Percentiles rank a stretch among this genome's conserved stretches.
phyloP scores from a whole-genome alignment of 164 flowering plant species.

The Chloranthus sessilifolius region DNA sequence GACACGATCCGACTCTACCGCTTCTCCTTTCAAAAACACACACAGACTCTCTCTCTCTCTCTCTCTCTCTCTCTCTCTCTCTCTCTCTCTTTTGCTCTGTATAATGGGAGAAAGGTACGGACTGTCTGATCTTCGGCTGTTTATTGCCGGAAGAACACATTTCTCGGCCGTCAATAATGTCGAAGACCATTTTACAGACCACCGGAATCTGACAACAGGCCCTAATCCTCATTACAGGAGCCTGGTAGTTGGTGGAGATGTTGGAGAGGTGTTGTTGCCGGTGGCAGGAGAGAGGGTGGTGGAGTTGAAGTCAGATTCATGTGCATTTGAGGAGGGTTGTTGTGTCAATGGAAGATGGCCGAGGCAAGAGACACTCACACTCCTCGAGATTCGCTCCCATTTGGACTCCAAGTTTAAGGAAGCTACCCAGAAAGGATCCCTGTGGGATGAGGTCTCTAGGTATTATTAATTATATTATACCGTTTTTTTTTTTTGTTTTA shows the following conservation, averaged over 20 bases:
- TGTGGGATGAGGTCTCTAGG: conserved; percentile 99
- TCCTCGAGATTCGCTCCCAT: conserved; percentile 86
- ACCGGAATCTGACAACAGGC: conserved; percentile 17
- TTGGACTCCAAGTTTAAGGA: conserved; percentile 87
- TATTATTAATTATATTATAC: conserved; percentile 19
- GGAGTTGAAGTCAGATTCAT: conserved; percentile 28
- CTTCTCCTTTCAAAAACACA: conserved; percentile 30
- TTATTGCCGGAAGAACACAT: conserved; percentile 36
- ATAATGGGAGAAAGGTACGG: conserved; percentile 59
- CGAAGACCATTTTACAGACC: conserved; percentile 28
- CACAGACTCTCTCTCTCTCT: conserved; percentile 62
- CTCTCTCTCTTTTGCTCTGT: conserved; percentile 12
- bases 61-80: conserved; percentile 15
- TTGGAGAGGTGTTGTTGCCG: conserved; percentile 14
- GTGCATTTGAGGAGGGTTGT: conserved; percentile 32
- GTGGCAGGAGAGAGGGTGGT: conserved; percentile 5
- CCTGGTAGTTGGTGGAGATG: conserved; percentile 30
- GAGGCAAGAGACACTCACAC: conserved; percentile 85
- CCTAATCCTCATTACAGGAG: conserved; percentile 32
- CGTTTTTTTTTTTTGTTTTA: not conserved
- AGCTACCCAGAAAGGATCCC: conserved; percentile 92
- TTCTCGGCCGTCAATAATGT: conserved; percentile 26
- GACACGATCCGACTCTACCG: conserved; percentile 92
- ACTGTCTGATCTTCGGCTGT: conserved; percentile 56
- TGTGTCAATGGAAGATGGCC: conserved; percentile 75